Conservation (phyloP, 108 stramenopile genomes). For the Pseudonitzschia pungens region DNA sequence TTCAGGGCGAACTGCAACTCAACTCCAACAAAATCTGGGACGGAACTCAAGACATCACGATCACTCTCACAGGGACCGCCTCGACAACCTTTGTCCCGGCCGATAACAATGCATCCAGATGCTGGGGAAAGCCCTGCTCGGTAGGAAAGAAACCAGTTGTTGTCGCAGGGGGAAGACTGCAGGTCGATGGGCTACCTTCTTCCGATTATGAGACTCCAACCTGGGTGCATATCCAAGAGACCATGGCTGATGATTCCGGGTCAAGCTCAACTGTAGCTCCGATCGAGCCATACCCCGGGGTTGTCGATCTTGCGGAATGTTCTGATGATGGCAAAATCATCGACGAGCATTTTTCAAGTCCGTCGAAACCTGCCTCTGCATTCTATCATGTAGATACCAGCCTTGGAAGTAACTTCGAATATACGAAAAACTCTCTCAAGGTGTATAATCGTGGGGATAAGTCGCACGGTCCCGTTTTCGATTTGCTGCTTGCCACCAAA, state of each 20-base stretch:
- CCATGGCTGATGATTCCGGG: background rate
- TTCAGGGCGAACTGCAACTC: constrained; percentile 20
- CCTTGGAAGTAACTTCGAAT: constrained; percentile 4
- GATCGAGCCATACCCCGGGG: background rate
- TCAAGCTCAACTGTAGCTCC: background rate
- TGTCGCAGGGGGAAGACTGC: constrained; percentile 15
- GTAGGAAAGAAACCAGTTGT: constrained; percentile 13
- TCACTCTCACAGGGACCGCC: constrained; percentile 20
- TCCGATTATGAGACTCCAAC: constrained; percentile 9
- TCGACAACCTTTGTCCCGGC: constrained; percentile 1
- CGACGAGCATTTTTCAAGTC: background rate
- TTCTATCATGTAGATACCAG: background rate
- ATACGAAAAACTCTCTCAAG: constrained; percentile 7
- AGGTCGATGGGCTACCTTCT: constrained; percentile 9
- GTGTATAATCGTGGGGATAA: background rate
- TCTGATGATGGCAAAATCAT: background rate
- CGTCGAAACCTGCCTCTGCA: background rate
- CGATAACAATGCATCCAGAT: background rate
- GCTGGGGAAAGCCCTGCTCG: background rate
- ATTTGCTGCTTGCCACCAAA: background rate
- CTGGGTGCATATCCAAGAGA: constrained; percentile 1
- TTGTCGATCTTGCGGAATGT: background rate
- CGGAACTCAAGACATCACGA: constrained; percentile 40
- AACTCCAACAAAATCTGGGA: constrained; percentile 36
- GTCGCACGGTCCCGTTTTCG: constrained; percentile 6